phyloP scores from a whole-genome alignment of 129 eudicot species.

The Apium graveolens region DNA sequence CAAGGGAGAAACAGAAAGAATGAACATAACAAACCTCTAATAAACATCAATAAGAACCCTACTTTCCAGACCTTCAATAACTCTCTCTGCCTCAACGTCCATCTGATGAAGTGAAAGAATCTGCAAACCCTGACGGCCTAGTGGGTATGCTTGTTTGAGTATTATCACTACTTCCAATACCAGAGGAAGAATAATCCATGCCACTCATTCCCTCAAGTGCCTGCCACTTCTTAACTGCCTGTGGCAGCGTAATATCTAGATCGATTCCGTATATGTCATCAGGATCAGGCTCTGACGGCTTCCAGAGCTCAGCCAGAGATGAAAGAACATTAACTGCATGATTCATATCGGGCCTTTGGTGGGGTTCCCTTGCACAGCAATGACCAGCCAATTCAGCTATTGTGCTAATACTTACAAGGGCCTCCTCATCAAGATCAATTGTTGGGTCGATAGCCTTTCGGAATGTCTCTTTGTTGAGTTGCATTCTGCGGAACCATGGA shows the following conservation, averaged over 20 bases:
- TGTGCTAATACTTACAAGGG: conserved; percentile 44
- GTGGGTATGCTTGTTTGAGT: conserved; percentile 45
- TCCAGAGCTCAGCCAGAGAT: conserved; percentile 73
- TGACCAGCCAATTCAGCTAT: conserved; percentile 86
- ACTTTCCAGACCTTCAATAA: neutral
- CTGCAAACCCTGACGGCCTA: conserved; percentile 45
- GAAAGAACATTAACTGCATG: conserved; percentile 79
- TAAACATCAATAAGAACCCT: neutral
- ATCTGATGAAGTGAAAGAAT: conserved; percentile 25
- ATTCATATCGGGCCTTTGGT: conserved; percentile 88
- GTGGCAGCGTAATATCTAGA: conserved; percentile 67
- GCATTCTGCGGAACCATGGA: conserved; percentile 85
- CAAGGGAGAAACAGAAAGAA: neutral
- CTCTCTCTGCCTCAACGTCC: neutral
- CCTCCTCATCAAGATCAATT: conserved; percentile 58
- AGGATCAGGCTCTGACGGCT: conserved; percentile 59
- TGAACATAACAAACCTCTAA: conserved; percentile 9
- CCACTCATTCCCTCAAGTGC: conserved; percentile 55
- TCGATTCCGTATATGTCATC: conserved; percentile 62
- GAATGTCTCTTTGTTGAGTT: conserved; percentile 64
- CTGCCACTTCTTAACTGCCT: conserved; percentile 85
- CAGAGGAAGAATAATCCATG: conserved; percentile 36
- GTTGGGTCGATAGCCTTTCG: conserved; percentile 62
- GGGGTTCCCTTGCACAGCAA: conserved; percentile 78
- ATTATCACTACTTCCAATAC: conserved; percentile 30